A percentile compares a stretch with the other conserved stretches of the same genome.
These are phyloP conservation scores for Exophiala mesophila DNA, from an alignment of 2,329 filamentous ascomycete species.

Conservation along the genomic window DNA sequence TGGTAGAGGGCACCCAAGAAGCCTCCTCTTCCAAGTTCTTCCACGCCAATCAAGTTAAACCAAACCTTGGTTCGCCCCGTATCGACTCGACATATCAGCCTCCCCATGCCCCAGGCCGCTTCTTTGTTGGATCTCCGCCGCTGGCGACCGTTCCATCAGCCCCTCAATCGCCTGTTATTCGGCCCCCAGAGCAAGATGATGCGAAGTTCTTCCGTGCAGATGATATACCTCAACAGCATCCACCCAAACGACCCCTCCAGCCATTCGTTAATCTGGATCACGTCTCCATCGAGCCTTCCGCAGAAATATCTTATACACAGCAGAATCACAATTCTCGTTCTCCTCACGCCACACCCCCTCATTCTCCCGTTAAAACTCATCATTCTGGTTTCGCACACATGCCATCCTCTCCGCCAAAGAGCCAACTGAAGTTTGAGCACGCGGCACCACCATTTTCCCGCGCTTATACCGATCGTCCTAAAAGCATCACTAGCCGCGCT, in stretches of 20 bases:
- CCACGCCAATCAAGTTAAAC: slow-evolving; percentile 74
- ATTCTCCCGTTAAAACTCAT: slow-evolving; percentile 13
- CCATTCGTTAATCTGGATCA: slow-evolving; percentile 5
- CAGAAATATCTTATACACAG: slow-evolving; percentile 1
- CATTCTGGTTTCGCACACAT: neutral
- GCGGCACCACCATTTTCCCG: slow-evolving; percentile 7
- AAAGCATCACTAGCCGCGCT: slow-evolving; percentile 7
- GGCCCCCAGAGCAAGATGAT: slow-evolving; percentile 44
- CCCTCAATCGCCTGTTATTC: neutral
- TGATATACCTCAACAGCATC: slow-evolving; percentile 49
- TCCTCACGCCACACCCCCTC: slow-evolving; percentile 7
- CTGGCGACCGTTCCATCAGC: neutral
- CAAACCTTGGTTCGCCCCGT: slow-evolving; percentile 37
- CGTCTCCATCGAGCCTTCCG: neutral
- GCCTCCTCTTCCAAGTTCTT: slow-evolving; percentile 67
- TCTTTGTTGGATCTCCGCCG: slow-evolving; percentile 24
- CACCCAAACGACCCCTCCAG: slow-evolving; percentile 7
- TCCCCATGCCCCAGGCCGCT: slow-evolving; percentile 28
- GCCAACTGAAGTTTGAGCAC: neutral
- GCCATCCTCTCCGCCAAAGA: slow-evolving; percentile 13
- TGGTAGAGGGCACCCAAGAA: slow-evolving; percentile 33
- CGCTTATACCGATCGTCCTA: slow-evolving; percentile 11
- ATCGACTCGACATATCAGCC: slow-evolving; percentile 28
- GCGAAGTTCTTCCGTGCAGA: slow-evolving; percentile 64
- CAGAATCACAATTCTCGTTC: neutral